Evolutionary conservation across 139 green algal species (phyloP), one percentile per base, ranked within the genome.

Genomic region (Coccomyxa sp.): DNA sequence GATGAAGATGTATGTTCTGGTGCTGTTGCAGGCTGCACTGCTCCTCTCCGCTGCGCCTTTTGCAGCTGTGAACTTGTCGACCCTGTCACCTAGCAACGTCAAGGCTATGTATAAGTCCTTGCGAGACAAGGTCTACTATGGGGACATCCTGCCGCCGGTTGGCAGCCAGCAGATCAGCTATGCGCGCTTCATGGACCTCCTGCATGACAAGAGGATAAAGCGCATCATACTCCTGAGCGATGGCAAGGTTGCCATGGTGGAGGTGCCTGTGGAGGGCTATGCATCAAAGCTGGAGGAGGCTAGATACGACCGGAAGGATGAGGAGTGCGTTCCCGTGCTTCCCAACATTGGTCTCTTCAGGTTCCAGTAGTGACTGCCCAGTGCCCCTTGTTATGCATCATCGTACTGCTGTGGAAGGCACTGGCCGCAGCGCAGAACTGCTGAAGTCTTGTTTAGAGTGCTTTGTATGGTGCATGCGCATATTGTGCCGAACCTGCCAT

Each of bases 211-310:
- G 63, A 82, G 79, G 31, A 86, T 96, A 28, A 95, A 95, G 87
- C 83, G 92, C 13, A 79, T 96, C 13, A 87, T 87, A 1, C 78
- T 96, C 28, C 78, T 96, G 85, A 84, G 71, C 4, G 91, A 95
- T 76, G 92, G 92, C 30, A 88, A 86, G 81, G 79, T 90, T 32
- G 93, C 93, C 25, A 90, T 96, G 13, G 93, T 94, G 28, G 93
- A 96, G 86, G 30, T 63, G 51, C 89, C 89, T 7, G 87, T 91
- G 32, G 82, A 89, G 57, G 88, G 88, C 67, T 91, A 81, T 58
- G 84, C 87, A 32, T 89, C 67, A 21, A 71, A 71, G 63, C 81
- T 79, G 18, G 74, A 68, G 12, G 84, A 77, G 32, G 59, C 83
- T 13, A 58, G 13, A 0, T 83, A 89, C 60, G 81, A 92, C 77